A percentile compares a stretch with the other conserved stretches of the same genome.
These are phyloP conservation scores for Gonapodya prolifera DNA, from an alignment of 192 early-diverging fungal genomes.

Conservation along the genomic window DNA sequence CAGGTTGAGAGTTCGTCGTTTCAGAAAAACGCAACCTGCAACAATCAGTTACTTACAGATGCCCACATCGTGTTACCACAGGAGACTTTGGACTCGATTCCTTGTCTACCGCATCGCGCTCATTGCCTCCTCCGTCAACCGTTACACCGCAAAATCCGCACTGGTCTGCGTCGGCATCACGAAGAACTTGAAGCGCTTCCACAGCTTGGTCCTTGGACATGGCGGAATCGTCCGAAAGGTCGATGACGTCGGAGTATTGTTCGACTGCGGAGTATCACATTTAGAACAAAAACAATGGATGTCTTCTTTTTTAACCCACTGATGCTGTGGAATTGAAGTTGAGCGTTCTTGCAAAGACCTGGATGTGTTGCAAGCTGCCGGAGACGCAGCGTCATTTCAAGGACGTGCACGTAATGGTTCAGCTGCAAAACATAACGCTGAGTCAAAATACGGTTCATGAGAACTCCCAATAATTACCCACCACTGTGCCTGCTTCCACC, in stretches of 20 bases:
- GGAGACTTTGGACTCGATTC: background rate
- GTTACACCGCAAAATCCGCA: background rate
- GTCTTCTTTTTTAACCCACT: background rate
- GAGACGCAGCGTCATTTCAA: slow-evolving; percentile 40
- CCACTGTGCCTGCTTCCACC: slow-evolving; percentile 29
- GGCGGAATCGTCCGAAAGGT: slow-evolving; percentile 5
- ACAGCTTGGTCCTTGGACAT: background rate
- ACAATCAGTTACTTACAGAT: background rate
- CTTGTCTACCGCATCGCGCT: background rate
- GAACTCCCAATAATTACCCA: background rate
- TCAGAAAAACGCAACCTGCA: background rate
- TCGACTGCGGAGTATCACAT: background rate
- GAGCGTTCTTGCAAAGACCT: slow-evolving; percentile 18
- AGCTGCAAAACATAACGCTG: slow-evolving; percentile 30
- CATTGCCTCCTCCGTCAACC: background rate
- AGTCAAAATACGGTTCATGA: too few species aligned
- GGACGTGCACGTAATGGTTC: slow-evolving; percentile 55
- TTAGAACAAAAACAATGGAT: background rate
- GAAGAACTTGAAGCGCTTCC: background rate
- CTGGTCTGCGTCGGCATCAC: background rate
- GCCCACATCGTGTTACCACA: slow-evolving; percentile 3
- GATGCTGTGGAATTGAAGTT: slow-evolving; percentile 11
- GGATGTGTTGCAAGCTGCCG: slow-evolving; percentile 32
- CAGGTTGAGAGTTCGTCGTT: background rate
- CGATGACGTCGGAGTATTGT: background rate